These are phyloP conservation scores for Delonix regia DNA, from an alignment of 306 rosid genomes.

Conservation along the genomic window DNA sequence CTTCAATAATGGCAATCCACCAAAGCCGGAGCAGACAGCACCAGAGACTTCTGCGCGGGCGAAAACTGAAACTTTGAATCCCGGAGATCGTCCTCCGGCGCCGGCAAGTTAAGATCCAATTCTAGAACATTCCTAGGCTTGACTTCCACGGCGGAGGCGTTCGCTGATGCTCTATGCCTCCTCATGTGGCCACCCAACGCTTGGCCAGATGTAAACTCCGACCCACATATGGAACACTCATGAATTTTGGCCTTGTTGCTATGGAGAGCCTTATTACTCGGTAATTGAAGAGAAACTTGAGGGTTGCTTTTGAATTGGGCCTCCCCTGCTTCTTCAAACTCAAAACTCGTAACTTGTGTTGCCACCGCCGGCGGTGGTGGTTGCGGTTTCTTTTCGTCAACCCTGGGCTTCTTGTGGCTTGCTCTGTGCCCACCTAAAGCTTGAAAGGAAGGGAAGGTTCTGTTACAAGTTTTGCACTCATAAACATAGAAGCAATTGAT, in stretches of 20 bases:
- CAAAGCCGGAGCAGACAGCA: conserved; percentile 76
- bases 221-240: conserved; percentile 93
- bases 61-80: conserved; percentile 67
- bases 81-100: conserved; percentile 78
- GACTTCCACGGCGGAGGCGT: neutral
- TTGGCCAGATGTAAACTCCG: conserved; percentile 87
- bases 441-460: conserved; percentile 90
- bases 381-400: conserved; percentile 41
- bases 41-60: conserved; percentile 53
- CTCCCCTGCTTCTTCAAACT: conserved; percentile 31
- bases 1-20: conserved; percentile 83
- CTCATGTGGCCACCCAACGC: conserved; percentile 99
- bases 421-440: conserved; percentile 98
- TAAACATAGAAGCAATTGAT: conserved; percentile 51
- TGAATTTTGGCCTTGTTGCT: conserved; percentile 60
- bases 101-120: conserved; percentile 92
- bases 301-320: conserved; percentile 16
- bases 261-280: neutral
- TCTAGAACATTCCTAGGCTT: conserved; percentile 51
- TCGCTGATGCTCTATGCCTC: conserved; percentile 64
- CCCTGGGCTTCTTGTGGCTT: conserved; percentile 77
- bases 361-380: neutral
- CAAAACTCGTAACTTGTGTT: neutral
- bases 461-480: conserved; percentile 91
- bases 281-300: conserved; percentile 38